Conservation (phyloP, 192 early-diverging fungal genomes). For the Irineochytrium annulatum region DNA sequence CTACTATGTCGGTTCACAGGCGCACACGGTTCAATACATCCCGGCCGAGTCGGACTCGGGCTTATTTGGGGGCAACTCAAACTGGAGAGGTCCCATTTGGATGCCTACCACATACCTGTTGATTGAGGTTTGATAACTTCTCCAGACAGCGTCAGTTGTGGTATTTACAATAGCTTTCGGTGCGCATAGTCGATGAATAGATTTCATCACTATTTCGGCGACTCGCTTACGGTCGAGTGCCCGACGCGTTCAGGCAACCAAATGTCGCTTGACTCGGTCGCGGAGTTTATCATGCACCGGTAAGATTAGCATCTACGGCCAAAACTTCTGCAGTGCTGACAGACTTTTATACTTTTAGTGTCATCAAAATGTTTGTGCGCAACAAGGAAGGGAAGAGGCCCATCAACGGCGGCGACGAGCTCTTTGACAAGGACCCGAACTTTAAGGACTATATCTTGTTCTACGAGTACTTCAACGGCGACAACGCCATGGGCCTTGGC, state of each 20-base stretch:
- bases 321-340: no score
- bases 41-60: conserved; percentile 39
- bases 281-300: conserved; percentile 30
- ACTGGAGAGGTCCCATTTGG: conserved; percentile 34
- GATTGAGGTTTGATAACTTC: no score
- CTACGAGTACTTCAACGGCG: conserved; percentile 53
- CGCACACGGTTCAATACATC: conserved; percentile 43
- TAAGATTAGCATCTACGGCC: no score
- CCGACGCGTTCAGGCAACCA: conserved; percentile 1
- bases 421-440: conserved; percentile 33
- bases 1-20: conserved; percentile 41
- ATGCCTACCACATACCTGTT: conserved; percentile 19
- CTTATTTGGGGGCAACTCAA: conserved; percentile 34
- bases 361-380: conserved; percentile 25
- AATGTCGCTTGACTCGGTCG: conserved; percentile 18
- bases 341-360: no score
- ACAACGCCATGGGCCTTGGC: conserved; percentile 46
- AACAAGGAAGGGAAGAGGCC: conserved; percentile 33
- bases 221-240: conserved; percentile 14
- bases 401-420: conserved; percentile 33
- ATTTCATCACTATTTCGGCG: conserved; percentile 30
- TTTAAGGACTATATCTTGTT: conserved; percentile 49
- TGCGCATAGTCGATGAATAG: conserved; percentile 10
- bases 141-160: no score
- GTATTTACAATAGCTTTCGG: no score